These are phyloP conservation scores for Psilocybe sp. DNA, from an alignment of 768 basidiomycete species.

Conservation along the genomic window DNA sequence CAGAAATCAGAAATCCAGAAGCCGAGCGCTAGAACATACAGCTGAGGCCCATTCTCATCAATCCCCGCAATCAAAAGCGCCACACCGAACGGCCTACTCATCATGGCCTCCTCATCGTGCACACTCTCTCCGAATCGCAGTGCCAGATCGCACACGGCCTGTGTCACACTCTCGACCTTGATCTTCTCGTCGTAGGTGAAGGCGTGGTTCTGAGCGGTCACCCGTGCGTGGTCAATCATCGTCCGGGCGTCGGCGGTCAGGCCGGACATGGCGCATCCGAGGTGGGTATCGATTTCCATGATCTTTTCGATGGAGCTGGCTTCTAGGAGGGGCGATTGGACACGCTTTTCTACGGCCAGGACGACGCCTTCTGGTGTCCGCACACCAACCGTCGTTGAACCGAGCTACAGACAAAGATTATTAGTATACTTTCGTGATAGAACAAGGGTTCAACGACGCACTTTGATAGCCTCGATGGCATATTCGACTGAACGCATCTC, in stretches of 20 bases:
- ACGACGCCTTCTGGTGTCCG: slow-evolving; percentile 87
- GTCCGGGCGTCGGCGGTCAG: slow-evolving; percentile 97
- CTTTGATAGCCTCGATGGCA: slow-evolving; percentile 99
- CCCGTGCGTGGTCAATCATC: slow-evolving; percentile 99
- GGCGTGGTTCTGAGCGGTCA: slow-evolving; percentile 91
- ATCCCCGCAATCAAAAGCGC: slow-evolving; percentile 96
- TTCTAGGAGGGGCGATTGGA: slow-evolving; percentile 94
- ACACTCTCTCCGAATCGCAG: slow-evolving; percentile 98
- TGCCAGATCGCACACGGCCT: slow-evolving; percentile 97
- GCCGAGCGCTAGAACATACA: slow-evolving; percentile 53
- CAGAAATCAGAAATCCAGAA: background rate
- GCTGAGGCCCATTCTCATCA: slow-evolving; percentile 92
- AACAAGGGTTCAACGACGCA: slow-evolving; percentile 23
- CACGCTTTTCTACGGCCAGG: slow-evolving; percentile 97
- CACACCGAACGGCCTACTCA: slow-evolving; percentile 99
- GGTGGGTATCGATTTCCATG: slow-evolving; percentile 97
- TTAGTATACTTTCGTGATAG: slow-evolving; percentile 2
- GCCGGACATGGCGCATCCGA: slow-evolving; percentile 97
- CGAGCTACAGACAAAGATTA: slow-evolving; percentile 58
- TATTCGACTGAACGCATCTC: slow-evolving; percentile 75
- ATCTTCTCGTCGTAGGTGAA: slow-evolving; percentile 98
- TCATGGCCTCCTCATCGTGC: slow-evolving; percentile 98
- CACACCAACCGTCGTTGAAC: slow-evolving; percentile 96
- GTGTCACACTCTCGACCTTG: slow-evolving; percentile 96
- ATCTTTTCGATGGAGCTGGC: slow-evolving; percentile 97